Evolutionary conservation across 2,329 filamentous ascomycete species (phyloP).

Genomic region (Cadophora sp.): DNA sequence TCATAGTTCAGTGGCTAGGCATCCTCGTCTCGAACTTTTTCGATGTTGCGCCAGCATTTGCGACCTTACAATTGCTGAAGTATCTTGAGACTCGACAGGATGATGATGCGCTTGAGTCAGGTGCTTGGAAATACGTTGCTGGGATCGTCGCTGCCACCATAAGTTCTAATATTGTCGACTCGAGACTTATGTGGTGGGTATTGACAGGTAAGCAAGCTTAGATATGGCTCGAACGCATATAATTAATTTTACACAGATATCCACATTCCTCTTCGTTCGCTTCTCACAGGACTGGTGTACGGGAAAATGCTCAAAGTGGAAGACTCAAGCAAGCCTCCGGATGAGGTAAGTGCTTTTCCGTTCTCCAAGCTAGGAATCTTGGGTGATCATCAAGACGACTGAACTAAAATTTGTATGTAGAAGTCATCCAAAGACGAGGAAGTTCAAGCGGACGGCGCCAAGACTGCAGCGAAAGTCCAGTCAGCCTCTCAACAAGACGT

Average conservation of each 20-base stretch:
- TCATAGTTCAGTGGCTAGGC: constrained; percentile 30
- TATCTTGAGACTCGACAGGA: constrained; percentile 32
- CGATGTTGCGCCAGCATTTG: constrained; percentile 31
- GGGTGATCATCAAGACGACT: not conserved
- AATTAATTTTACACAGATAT: not conserved
- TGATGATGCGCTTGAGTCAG: constrained; percentile 18
- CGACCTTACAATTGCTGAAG: constrained; percentile 33
- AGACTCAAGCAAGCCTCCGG: constrained; percentile 60
- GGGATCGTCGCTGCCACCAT: constrained; percentile 47
- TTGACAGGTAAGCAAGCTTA: constrained; percentile 43
- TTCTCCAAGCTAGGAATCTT: not conserved
- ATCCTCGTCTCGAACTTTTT: constrained; percentile 35
- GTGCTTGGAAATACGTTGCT: constrained; percentile 37
- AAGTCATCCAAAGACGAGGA: constrained; percentile 20
- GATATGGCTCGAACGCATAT: constrained; percentile 31
- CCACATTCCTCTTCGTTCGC: constrained; percentile 63
- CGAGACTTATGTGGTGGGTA: constrained; percentile 31
- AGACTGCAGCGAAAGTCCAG: constrained; percentile 49
- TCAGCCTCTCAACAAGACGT: constrained; percentile 71
- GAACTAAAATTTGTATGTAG: not conserved
- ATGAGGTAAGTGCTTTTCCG: not conserved
- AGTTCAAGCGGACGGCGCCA: constrained; percentile 52
- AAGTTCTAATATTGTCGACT: constrained; percentile 26
- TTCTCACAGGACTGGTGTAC: constrained; percentile 75
- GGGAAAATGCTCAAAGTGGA: constrained; percentile 77